These are phyloP conservation scores for Irpex sp. DNA, from an alignment of 1,284 basidiomycete genomes.

Conservation along the genomic window DNA sequence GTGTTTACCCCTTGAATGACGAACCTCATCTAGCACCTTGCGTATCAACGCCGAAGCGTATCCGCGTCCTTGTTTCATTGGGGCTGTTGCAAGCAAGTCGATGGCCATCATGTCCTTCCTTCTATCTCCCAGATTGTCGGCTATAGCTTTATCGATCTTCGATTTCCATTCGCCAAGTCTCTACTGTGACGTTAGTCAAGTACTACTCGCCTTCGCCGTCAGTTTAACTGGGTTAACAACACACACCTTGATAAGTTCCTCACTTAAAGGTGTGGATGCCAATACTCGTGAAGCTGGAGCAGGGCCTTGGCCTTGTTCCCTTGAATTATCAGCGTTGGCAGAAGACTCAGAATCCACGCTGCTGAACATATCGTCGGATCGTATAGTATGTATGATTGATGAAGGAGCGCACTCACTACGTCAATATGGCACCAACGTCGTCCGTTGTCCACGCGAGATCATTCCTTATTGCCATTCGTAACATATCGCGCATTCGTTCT, in stretches of 20 bases:
- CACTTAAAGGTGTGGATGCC: too few species aligned
- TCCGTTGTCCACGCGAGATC: neutral
- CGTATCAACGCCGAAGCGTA: conserved; percentile 5
- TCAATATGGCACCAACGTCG: neutral
- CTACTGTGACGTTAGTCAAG: neutral
- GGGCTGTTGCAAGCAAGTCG: neutral
- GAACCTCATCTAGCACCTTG: neutral
- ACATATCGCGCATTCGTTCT: neutral
- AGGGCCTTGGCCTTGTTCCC: too few species aligned
- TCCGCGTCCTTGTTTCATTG: neutral
- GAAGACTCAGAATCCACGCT: too few species aligned
- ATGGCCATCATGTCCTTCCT: neutral
- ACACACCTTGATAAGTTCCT: too few species aligned
- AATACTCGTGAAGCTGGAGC: too few species aligned
- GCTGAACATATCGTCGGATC: too few species aligned
- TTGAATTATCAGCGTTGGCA: too few species aligned
- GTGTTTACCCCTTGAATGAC: neutral
- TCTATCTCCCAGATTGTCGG: neutral
- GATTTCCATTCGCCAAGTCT: neutral
- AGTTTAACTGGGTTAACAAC: too few species aligned
- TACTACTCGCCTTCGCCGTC: neutral
- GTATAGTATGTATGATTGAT: neutral
- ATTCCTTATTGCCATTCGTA: too few species aligned
- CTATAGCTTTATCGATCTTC: neutral
- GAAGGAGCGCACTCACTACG: neutral